Evolutionary conservation across 2,329 filamentous ascomycete genomes (phyloP).

Genomic region (Venturia effusa): DNA sequence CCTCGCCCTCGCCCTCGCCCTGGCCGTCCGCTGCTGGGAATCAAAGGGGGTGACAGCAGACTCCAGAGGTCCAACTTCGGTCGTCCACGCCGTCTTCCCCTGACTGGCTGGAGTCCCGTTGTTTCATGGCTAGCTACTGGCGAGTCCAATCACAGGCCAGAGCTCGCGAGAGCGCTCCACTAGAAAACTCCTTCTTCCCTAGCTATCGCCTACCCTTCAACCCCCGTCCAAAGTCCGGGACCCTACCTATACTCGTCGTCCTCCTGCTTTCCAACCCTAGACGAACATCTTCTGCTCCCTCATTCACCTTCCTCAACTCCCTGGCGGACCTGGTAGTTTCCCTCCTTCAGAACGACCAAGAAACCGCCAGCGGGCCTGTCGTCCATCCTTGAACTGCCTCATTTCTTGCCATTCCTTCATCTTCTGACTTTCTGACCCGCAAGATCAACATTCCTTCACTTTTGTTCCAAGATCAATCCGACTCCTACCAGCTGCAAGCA

Average conservation of each 20-base stretch:
- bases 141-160: constrained; percentile 1
- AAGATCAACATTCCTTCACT: neutral
- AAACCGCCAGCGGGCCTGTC: neutral
- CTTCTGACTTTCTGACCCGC: neutral
- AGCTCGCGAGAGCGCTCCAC: neutral
- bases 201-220: neutral
- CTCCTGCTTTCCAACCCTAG: neutral
- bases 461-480: neutral
- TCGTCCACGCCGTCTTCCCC: neutral
- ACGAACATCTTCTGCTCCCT: neutral
- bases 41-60: neutral
- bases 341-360: neutral
- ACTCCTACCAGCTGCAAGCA: neutral
- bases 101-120: neutral
- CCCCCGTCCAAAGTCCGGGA: neutral
- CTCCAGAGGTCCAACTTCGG: neutral
- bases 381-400: neutral
- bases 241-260: neutral
- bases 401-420: neutral
- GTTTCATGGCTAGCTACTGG: too few species aligned
- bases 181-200: neutral
- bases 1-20: too few species aligned
- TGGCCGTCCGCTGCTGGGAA: neutral
- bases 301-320: neutral
- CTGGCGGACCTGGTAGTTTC: constrained; percentile 1